A percentile compares a stretch with the other conserved stretches of the same genome.
These are phyloP conservation scores for Trichoderma breve DNA, from an alignment of 2,329 filamentous ascomycete species.

Conservation along the genomic window DNA sequence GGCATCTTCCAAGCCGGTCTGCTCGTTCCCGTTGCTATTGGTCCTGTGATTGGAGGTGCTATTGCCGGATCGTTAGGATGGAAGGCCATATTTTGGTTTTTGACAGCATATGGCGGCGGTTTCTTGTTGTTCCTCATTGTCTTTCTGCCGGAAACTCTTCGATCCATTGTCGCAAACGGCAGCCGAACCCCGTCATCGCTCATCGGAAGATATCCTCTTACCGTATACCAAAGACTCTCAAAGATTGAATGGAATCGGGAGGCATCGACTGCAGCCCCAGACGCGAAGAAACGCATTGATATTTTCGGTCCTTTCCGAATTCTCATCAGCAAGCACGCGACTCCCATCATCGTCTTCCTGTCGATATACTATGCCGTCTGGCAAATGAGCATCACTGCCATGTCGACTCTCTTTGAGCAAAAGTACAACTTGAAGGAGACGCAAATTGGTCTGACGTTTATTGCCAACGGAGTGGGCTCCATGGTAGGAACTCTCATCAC, in stretches of 20 bases:
- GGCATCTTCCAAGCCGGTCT: constrained; percentile 49
- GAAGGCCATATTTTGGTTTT: constrained; percentile 62
- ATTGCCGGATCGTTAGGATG: constrained; percentile 57
- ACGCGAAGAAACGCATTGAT: constrained; percentile 31
- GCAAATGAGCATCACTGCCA: constrained; percentile 53
- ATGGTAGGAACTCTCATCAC: constrained; percentile 45
- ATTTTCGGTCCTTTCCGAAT: constrained; percentile 34
- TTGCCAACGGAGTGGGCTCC: constrained; percentile 50
- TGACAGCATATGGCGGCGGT: constrained; percentile 46
- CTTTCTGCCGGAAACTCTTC: constrained; percentile 56
- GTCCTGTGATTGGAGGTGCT: constrained; percentile 59
- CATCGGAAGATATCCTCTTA: constrained; percentile 35
- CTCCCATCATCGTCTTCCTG: constrained; percentile 46
- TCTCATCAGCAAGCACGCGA: constrained; percentile 50
- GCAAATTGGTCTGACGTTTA: constrained; percentile 53
- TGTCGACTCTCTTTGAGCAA: constrained; percentile 41
- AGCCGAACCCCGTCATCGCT: constrained; percentile 41
- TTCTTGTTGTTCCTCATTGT: constrained; percentile 43
- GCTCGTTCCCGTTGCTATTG: constrained; percentile 48
- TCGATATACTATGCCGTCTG: constrained; percentile 52
- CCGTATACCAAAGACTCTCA: constrained; percentile 34
- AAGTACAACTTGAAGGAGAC: constrained; percentile 61
- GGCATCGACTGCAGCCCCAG: constrained; percentile 21
- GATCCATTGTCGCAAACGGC: constrained; percentile 51
- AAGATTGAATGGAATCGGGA: constrained; percentile 26